Evolutionary conservation across 495 filamentous ascomycete species (phyloP).

Genomic region (Lasiosphaeris hirsuta): DNA sequence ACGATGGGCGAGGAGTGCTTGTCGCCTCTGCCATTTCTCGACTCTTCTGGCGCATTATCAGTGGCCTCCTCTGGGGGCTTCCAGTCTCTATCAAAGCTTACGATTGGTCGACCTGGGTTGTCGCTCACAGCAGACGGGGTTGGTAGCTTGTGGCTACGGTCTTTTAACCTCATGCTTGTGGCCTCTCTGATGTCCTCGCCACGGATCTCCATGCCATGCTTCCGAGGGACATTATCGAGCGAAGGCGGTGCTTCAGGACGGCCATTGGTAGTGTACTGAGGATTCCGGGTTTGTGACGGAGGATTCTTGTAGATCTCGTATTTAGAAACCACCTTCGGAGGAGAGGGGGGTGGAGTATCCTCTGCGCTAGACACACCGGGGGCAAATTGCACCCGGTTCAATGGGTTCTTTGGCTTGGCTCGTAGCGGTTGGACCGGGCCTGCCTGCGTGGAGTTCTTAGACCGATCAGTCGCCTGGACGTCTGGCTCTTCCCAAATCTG

Average conservation of each 20-base stretch:
- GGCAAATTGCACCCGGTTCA: slow-evolving; percentile 54
- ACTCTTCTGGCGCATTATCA: slow-evolving; percentile 51
- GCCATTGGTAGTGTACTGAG: slow-evolving; percentile 65
- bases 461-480: slow-evolving; percentile 26
- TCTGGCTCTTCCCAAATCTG: slow-evolving; percentile 88
- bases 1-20: slow-evolving; percentile 24
- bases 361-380: slow-evolving; percentile 25
- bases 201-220: slow-evolving; percentile 76
- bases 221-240: slow-evolving; percentile 44
- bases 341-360: slow-evolving; percentile 20
- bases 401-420: slow-evolving; percentile 56
- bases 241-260: slow-evolving; percentile 30
- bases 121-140: slow-evolving; percentile 84
- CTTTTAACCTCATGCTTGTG: slow-evolving; percentile 84
- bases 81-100: slow-evolving; percentile 86
- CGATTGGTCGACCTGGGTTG: slow-evolving; percentile 79
- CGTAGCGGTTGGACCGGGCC: slow-evolving; percentile 30
- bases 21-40: slow-evolving; percentile 22
- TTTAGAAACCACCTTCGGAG: slow-evolving; percentile 55
- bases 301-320: slow-evolving; percentile 77
- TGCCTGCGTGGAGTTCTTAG: slow-evolving; percentile 10
- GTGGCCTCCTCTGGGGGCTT: slow-evolving; percentile 59
- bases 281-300: slow-evolving; percentile 69
- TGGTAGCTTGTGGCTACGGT: slow-evolving; percentile 80
- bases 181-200: slow-evolving; percentile 81